Percentiles rank a stretch among this genome's conserved stretches.
Evolutionary conservation across 2,329 filamentous ascomycete species (phyloP).

Genomic region (Eutypa lata): DNA sequence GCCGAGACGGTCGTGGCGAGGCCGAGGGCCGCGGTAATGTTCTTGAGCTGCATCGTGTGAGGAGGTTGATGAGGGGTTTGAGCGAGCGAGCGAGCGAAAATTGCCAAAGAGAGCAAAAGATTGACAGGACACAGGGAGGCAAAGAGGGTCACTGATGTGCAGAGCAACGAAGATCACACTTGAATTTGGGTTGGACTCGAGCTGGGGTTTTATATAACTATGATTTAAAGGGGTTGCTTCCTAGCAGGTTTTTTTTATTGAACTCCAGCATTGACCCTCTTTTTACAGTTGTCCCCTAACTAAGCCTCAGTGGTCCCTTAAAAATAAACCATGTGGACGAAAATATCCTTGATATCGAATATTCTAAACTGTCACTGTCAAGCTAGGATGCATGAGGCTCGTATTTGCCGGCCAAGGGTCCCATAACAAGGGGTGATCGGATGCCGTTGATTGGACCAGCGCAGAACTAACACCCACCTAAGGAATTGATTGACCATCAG

Average conservation of each 20-base stretch:
- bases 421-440: neutral
- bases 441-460: neutral
- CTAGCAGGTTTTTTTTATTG: too few species aligned
- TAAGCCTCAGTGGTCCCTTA: neutral
- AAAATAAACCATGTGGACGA: neutral
- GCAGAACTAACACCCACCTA: neutral
- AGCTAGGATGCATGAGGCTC: neutral
- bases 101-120: too few species aligned
- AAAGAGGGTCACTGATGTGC: neutral
- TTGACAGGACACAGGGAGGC: neutral
- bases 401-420: neutral
- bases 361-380: neutral
- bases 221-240: too few species aligned
- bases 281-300: neutral
- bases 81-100: too few species aligned
- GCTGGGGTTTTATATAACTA: too few species aligned
- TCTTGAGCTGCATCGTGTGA: constrained; percentile 13
- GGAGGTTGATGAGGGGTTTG: too few species aligned
- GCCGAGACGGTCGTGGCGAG: constrained; percentile 12
- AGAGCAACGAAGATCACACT: neutral
- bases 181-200: too few species aligned
- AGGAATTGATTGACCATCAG: neutral
- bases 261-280: neutral
- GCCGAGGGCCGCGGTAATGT: constrained; percentile 13
- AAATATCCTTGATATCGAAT: neutral